Evolutionary conservation across 495 filamentous ascomycete species (phyloP).

Genomic region (Tetracladium setigerum): DNA sequence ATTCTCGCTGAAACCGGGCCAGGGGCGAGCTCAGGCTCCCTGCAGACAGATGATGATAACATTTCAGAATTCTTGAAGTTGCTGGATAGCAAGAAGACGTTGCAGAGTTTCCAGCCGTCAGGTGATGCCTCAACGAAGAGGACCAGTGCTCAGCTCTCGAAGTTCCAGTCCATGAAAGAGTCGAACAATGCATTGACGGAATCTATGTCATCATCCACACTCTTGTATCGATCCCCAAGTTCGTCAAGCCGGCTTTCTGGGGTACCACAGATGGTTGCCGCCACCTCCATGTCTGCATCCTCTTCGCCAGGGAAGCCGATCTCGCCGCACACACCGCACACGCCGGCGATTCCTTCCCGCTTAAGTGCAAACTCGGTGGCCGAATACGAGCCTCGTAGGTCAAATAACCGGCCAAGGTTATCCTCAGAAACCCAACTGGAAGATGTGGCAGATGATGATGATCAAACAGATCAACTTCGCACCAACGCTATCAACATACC

Average conservation of each 20-base stretch:
- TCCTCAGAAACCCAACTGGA: conserved; percentile 14
- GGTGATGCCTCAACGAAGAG: conserved; percentile 51
- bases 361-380: conserved; percentile 80
- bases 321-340: conserved; percentile 90
- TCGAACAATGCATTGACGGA: conserved; percentile 80
- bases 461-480: conserved; percentile 38
- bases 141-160: conserved; percentile 62
- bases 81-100: conserved; percentile 71
- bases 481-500: conserved; percentile 79
- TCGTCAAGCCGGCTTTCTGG: conserved; percentile 80
- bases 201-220: conserved; percentile 77
- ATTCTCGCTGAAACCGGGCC: conserved; percentile 64
- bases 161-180: conserved; percentile 79
- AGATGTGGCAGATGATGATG: conserved; percentile 30
- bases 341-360: conserved; percentile 86
- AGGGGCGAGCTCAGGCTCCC: conserved; percentile 67
- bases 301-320: conserved; percentile 89
- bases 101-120: conserved; percentile 58
- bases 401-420: conserved; percentile 13
- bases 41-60: conserved; percentile 81
- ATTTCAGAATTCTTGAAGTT: conserved; percentile 88
- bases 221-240: conserved; percentile 72
- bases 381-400: conserved; percentile 49
- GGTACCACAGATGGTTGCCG: conserved; percentile 76
- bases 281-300: conserved; percentile 73